Base-by-base conservation (phyloP, 2,329 filamentous ascomycete species). In the Aaosphaeria arxii region DNA sequence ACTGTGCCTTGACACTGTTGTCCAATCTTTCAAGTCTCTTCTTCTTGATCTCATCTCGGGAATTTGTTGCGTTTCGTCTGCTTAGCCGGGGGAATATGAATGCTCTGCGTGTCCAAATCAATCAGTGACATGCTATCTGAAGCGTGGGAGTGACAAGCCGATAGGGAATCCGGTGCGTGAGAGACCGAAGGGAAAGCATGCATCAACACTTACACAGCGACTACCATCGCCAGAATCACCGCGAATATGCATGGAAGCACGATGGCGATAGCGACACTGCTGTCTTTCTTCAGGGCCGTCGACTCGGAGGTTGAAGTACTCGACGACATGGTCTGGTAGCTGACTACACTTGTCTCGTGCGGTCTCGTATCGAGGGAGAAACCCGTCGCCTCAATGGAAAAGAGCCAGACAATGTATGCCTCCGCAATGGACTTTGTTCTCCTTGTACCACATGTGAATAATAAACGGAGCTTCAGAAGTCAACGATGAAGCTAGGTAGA, bases 211-310 rank as follows among this genome's bases (percentile, higher is more conserved):
- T 36, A 70, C 67, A 66, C 56, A 43, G 58, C 51, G n/a, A 69
- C 47, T 17, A 69, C 52, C 3, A 59, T 50, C 3, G 69, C 17
- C 5, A 71, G 49, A 4, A 55, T 35, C 7, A 67, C 51, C 9
- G 66, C 59, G 45, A 67, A 60, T 13, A 68, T 50, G 1, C 56
- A 57, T 17, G 67, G 66, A 24, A 69, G 53, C 13, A 69, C 55
- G 35, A 69, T 63, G 0, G 59, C 63, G 39, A 70, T 50, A 6
- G 64, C 50, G 7, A 63, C 51, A 17, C 53, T 60, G 42, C 52
- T 56, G 24, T 57, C 43, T 31, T 54, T 49, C 6, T 41, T 31
- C 7, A 39, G 5, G 2, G 36, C 30, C 33, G 39, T 7, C 38
- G 30, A 31, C 7, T 47, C 45, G 11, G 42, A 41, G 17, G 17